Conservation (phyloP, 2,329 filamentous ascomycete species). For the Alternaria sp. region DNA sequence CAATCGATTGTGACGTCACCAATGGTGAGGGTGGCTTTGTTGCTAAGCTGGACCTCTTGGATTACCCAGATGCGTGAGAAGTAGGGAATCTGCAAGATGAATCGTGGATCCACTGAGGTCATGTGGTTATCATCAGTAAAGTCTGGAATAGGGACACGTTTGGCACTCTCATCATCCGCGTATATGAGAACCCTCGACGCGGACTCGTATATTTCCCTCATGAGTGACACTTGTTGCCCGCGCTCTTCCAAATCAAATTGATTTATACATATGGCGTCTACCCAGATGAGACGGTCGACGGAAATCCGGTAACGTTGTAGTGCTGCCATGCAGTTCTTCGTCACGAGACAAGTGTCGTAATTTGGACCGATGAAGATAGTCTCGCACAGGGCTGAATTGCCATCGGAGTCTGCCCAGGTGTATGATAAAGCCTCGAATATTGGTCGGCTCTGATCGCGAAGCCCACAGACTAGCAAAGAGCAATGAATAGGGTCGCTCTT, state of each 20-base stretch:
- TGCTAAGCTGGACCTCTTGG: neutral
- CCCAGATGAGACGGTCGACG: neutral
- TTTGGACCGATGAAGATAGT: neutral
- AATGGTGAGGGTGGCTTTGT: neutral
- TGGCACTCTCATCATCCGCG: too few species aligned
- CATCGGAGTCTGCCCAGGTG: neutral
- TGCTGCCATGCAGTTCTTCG: neutral
- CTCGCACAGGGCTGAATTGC: neutral
- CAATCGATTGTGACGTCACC: neutral
- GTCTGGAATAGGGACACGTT: too few species aligned
- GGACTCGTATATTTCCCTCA: neutral
- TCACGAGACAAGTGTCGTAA: neutral
- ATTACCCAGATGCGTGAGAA: neutral
- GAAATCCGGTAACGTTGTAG: neutral
- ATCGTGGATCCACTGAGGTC: too few species aligned
- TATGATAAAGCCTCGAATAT: neutral
- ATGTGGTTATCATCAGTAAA: too few species aligned
- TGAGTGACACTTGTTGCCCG: neutral
- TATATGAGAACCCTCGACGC: neutral
- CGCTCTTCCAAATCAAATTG: neutral
- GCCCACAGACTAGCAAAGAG: rapidly evolving
- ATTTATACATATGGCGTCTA: neutral
- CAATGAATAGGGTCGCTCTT: neutral
- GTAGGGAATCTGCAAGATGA: neutral
- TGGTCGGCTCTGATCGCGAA: neutral